Evolutionary conservation across 768 basidiomycete genomes (phyloP).

Genomic region (Suillus decipiens): DNA sequence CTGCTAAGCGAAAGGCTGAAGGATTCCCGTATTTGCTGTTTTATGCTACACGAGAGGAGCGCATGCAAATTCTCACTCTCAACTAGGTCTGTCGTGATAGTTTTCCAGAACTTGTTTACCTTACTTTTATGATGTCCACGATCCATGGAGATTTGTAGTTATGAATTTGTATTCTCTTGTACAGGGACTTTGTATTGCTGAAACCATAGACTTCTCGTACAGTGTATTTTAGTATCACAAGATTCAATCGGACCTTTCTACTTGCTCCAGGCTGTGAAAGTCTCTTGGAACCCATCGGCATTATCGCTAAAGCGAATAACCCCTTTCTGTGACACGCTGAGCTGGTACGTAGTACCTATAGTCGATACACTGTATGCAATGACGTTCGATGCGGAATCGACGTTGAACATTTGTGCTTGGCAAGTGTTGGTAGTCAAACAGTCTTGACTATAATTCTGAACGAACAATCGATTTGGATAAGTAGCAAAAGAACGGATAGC

Average conservation of each 20-base stretch:
- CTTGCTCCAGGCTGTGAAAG: constrained; percentile 36
- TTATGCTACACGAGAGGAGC: constrained; percentile 70
- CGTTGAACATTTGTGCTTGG: constrained; percentile 44
- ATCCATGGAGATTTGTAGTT: neutral
- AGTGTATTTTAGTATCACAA: neutral
- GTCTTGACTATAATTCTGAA: constrained; percentile 41
- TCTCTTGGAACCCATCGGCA: constrained; percentile 46
- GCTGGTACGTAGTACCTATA: constrained; percentile 43
- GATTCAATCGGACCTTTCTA: neutral
- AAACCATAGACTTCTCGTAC: neutral
- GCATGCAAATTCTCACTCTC: constrained; percentile 59
- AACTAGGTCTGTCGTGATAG: constrained; percentile 2
- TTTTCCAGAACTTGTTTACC: neutral
- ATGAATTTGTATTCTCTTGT: neutral
- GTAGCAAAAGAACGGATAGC: neutral
- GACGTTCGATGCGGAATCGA: constrained; percentile 43
- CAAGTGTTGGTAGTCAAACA: constrained; percentile 42
- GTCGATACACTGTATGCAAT: constrained; percentile 51
- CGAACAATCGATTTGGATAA: neutral
- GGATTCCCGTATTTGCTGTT: constrained; percentile 63
- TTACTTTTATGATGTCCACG: neutral
- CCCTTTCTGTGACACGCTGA: constrained; percentile 37
- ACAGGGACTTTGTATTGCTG: neutral
- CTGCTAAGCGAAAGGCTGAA: constrained; percentile 60
- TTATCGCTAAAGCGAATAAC: constrained; percentile 41